Evolutionary conservation across 2,329 filamentous ascomycete genomes (phyloP).

Genomic region (Hypoxylon sp.): DNA sequence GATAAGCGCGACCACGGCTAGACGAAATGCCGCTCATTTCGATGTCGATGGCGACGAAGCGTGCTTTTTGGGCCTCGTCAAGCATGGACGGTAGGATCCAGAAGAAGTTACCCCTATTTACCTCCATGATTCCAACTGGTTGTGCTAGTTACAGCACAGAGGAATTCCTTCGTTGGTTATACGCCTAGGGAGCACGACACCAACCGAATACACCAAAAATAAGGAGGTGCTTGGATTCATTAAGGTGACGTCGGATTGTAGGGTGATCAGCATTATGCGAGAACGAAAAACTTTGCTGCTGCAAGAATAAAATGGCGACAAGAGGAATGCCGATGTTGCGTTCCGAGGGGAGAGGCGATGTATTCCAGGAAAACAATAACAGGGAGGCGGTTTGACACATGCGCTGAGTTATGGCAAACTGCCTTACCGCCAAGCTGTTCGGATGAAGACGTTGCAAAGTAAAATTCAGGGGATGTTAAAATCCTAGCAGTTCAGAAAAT

Average conservation of each 20-base stretch:
- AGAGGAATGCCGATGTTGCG: not conserved
- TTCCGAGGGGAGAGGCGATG: not conserved
- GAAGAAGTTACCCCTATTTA: constrained; percentile 52
- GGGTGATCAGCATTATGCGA: not conserved
- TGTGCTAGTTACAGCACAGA: not conserved
- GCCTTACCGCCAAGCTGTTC: not conserved
- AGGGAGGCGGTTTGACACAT: constrained; percentile 16
- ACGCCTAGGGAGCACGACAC: not conserved
- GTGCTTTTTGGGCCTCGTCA: constrained; percentile 49
- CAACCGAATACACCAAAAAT: not conserved
- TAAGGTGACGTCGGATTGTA: not conserved
- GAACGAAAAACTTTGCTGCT: not conserved
- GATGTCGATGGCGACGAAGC: constrained; percentile 56
- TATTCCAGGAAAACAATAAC: not conserved
- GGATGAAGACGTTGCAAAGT: not conserved
- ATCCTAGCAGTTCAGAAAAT: no score
- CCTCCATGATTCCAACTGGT: constrained; percentile 47
- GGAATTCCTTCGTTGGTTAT: not conserved
- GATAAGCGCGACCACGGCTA: constrained; percentile 5
- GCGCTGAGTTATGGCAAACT: constrained; percentile 12
- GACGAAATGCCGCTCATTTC: constrained; percentile 57
- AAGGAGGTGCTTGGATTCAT: not conserved
- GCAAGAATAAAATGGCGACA: not conserved
- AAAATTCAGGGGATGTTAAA: not conserved
- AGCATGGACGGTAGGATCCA: constrained; percentile 52